Conservation (phyloP, 306 rosid species). For the Calophaca sinica region DNA sequence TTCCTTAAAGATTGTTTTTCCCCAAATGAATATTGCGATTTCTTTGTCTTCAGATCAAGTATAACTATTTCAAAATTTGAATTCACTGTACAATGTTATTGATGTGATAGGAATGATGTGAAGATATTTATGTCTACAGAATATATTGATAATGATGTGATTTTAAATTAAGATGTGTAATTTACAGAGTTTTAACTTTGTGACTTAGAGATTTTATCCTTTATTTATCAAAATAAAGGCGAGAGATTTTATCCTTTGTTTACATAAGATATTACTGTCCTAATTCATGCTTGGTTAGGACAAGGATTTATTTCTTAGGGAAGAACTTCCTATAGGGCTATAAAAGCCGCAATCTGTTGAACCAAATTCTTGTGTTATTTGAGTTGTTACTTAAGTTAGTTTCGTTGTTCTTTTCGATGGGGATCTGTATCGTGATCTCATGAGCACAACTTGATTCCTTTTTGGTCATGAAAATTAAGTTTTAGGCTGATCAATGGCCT, state of each 20-base stretch:
- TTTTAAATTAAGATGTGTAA: neutral
- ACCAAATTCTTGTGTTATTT: neutral
- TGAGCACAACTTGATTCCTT: neutral
- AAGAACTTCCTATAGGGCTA: too few relatives aligned
- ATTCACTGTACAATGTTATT: neutral
- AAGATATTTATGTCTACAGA: neutral
- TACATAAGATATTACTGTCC: neutral
- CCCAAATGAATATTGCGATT: conserved; percentile 1
- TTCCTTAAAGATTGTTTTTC: neutral
- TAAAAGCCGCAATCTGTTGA: neutral
- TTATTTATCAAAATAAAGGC: too few relatives aligned
- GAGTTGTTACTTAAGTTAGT: neutral
- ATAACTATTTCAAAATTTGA: conserved; percentile 28
- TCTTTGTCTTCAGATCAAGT: neutral
- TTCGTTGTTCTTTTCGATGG: neutral
- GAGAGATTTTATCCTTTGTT: conserved; percentile 3
- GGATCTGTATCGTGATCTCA: neutral
- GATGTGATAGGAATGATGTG: conserved; percentile 5
- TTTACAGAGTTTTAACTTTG: neutral
- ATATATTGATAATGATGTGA: neutral
- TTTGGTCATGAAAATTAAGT: neutral
- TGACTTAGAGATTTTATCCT: neutral
- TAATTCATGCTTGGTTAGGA: conserved; percentile 4
- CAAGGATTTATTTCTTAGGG: neutral
- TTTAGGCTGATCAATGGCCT: neutral